phyloP scores from a whole-genome alignment of 2,329 filamentous ascomycete genomes.

The Pestalotiopsis fici region DNA sequence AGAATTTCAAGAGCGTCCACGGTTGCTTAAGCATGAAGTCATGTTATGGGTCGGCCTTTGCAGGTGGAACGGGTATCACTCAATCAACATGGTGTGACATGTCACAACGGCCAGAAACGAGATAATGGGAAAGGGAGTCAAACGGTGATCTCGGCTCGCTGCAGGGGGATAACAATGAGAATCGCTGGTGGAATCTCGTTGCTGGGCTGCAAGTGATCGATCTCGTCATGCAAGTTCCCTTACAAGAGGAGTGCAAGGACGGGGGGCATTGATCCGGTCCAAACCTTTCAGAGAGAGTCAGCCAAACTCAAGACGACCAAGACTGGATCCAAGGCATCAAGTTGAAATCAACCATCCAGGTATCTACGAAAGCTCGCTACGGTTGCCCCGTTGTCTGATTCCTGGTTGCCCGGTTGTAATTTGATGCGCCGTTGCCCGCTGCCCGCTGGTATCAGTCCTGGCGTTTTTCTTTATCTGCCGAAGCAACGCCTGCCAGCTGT shows the following conservation, averaged over 20 bases:
- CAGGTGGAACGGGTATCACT: not conserved
- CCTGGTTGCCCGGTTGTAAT: too few relatives aligned
- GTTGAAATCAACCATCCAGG: too few relatives aligned
- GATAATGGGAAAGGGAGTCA: not conserved
- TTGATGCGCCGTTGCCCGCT: too few relatives aligned
- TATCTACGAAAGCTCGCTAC: too few relatives aligned
- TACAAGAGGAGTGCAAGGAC: not conserved
- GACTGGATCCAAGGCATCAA: too few relatives aligned
- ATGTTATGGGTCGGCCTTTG: not conserved
- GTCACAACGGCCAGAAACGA: not conserved
- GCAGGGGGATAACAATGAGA: not conserved
- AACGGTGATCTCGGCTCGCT: not conserved
- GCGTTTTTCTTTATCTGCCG: not conserved
- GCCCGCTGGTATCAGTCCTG: not conserved
- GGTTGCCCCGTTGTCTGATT: too few relatives aligned
- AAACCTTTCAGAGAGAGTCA: not conserved
- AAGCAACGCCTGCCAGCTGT: not conserved
- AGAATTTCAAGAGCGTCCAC: not conserved
- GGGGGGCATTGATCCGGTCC: not conserved
- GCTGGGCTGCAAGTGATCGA: not conserved
- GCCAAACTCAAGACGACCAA: too few relatives aligned
- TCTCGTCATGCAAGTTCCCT: not conserved
- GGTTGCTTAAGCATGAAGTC: not conserved
- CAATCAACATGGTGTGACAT: not conserved
- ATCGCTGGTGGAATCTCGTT: not conserved